Conservation (phyloP, 768 basidiomycete genomes). For the Termitomyces heimii region DNA sequence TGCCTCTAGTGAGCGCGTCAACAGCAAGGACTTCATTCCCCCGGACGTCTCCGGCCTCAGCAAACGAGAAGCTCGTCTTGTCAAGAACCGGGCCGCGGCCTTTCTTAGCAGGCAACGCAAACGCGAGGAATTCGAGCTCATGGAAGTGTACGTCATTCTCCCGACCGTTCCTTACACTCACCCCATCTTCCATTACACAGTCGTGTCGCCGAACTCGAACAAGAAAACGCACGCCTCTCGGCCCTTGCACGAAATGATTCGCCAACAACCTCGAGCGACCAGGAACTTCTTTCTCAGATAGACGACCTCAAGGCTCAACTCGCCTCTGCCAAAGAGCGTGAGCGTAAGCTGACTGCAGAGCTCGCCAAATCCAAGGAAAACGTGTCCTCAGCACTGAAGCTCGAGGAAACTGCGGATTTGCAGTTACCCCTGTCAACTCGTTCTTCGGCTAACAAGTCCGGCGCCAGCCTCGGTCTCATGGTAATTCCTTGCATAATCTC, state of each 20-base stretch:
- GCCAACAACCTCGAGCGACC: conserved; percentile 20
- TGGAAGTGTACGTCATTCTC: conserved; percentile 72
- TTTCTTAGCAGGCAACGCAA: conserved; percentile 90
- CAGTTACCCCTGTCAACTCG: conserved; percentile 39
- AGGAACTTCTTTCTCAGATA: conserved; percentile 49
- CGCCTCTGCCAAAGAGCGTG: conserved; percentile 59
- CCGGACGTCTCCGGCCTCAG: conserved; percentile 84
- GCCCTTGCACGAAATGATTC: conserved; percentile 45
- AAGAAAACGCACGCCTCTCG: conserved; percentile 73
- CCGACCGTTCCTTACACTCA: conserved; percentile 5
- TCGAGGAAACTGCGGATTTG: conserved; percentile 59
- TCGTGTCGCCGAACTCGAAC: conserved; percentile 78
- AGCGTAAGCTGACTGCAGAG: conserved; percentile 59
- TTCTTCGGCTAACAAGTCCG: conserved; percentile 41
- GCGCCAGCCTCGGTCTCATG: conserved; percentile 67
- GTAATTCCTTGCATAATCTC: conserved; percentile 28
- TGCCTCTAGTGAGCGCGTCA: conserved; percentile 43
- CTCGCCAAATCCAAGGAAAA: conserved; percentile 33
- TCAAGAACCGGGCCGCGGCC: conserved; percentile 90
- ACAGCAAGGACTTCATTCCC: conserved; percentile 79
- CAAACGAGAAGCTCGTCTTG: conserved; percentile 87
- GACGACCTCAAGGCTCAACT: conserved; percentile 64
- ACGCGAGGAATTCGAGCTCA: conserved; percentile 85
- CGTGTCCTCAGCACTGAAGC: conserved; percentile 37
- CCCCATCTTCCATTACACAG: conserved; percentile 34